These are phyloP conservation scores for Trichosporon sp. DNA, from an alignment of 1,284 basidiomycete genomes.

Conservation along the genomic window DNA sequence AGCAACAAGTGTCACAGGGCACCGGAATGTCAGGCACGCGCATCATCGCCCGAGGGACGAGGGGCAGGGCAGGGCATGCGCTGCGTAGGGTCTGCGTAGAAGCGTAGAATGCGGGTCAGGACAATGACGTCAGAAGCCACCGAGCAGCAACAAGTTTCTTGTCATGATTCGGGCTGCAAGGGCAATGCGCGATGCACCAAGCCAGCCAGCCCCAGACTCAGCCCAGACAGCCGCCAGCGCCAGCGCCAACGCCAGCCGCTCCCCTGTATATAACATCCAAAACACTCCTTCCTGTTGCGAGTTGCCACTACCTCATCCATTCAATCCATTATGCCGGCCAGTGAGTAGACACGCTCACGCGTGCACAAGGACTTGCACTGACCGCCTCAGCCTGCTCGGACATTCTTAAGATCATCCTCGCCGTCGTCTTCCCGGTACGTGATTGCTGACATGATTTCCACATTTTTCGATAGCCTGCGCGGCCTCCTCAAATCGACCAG, in stretches of 20 bases:
- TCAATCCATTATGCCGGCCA: slow-evolving; percentile 10
- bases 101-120: neutral
- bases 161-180: neutral
- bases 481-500: neutral
- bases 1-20: slow-evolving; percentile 7
- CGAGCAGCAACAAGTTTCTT: neutral
- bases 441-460: neutral
- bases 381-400: slow-evolving; percentile 40
- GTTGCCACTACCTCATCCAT: slow-evolving; percentile 23
- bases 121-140: slow-evolving; percentile 19
- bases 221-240: neutral
- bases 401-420: slow-evolving; percentile 50
- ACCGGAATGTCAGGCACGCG: slow-evolving; percentile 17
- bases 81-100: neutral
- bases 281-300: neutral
- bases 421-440: slow-evolving; percentile 48
- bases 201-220: too few species aligned
- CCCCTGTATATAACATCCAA: slow-evolving; percentile 13
- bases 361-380: neutral
- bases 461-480: neutral
- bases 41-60: slow-evolving; percentile 11
- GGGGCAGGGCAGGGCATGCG: neutral
- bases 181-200: neutral
- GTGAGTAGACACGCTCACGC: neutral
- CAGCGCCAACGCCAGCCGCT: neutral